Evolutionary conservation across 2,329 filamentous ascomycete species (phyloP), one percentile per base, ranked within the genome.

Genomic region (Aspergillaceae sp.): DNA sequence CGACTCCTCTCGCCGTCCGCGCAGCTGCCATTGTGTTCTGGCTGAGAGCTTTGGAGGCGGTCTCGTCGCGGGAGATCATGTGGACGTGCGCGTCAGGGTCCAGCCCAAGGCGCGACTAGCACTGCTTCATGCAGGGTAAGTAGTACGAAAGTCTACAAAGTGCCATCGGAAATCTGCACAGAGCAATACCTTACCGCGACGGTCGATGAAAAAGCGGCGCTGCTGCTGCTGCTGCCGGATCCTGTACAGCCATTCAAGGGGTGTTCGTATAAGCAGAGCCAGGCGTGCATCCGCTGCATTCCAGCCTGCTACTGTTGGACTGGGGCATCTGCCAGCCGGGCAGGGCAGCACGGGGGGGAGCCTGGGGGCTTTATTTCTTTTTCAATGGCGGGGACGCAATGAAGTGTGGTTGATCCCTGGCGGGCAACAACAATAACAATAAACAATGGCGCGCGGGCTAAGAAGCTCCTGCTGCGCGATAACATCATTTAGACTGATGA

Each of bases 121-220:
- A 34, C 41, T 42, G 9, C 41, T 42, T 10, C 19, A 19, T 30
- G 19, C 41, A 42, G 30, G 41, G 41, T 10, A 19, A 19, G 19
- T 19, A 42, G 30, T 10, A 42, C 41, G n/a, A 42, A 42, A 33
- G 27, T 42, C 41, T 42, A 42, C 41, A 42, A 42, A 33, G 34
- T n/a, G 7, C 41, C 41, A 33, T 42, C 41, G 19, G 41, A 42
- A 2, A 7, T 34, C n/a, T 33, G 41, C 30, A 33, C 41, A 5
- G 30, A 30, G 11, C 41, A 42, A 19, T 9, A 26, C 27, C 29
- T 42, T 4, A 42, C 41, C 11, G 41, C 30, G 11, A 42, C 19
- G 8, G 27, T 42, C 9, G 41, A 42, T 3, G 29, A 30, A 5
- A 30, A 30, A 34, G 41, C 41, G 9, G 41, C 41, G 29, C 30